These are phyloP conservation scores for Sporothrix inflata DNA, from an alignment of 2,329 filamentous ascomycete species.

Conservation along the genomic window DNA sequence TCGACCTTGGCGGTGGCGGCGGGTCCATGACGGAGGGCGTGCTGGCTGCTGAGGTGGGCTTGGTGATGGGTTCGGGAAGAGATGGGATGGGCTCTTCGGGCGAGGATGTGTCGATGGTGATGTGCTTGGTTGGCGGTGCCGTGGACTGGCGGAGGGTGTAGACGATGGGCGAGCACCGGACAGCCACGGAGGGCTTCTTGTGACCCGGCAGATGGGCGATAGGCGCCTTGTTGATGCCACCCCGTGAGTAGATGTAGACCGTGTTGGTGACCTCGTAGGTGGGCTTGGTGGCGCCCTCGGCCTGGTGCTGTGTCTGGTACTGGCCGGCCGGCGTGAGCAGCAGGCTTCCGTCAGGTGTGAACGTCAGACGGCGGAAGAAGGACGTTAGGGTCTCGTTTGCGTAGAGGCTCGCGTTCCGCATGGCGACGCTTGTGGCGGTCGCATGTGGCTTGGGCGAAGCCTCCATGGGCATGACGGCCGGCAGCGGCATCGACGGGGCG, in stretches of 20 bases:
- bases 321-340: conserved; percentile 94
- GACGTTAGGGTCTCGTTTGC: conserved; percentile 96
- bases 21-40: conserved; percentile 32
- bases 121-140: conserved; percentile 76
- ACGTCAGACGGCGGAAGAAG: conserved; percentile 91
- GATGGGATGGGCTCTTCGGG: conserved; percentile 80
- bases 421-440: conserved; percentile 46
- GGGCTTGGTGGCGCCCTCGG: conserved; percentile 64
- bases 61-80: conserved; percentile 79
- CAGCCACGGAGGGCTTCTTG: conserved; percentile 96
- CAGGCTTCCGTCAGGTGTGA: conserved; percentile 92
- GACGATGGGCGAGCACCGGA: conserved; percentile 88
- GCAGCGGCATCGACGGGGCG: conserved; percentile 88
- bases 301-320: conserved; percentile 78
- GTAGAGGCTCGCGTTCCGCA: conserved; percentile 87
- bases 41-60: conserved; percentile 59
- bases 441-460: conserved; percentile 79
- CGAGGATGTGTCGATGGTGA: conserved; percentile 92
- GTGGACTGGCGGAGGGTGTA: conserved; percentile 76
- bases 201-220: conserved; percentile 94
- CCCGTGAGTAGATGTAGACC: conserved; percentile 96
- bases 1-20: conserved; percentile 44
- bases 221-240: conserved; percentile 94
- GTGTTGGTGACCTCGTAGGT: conserved; percentile 92
- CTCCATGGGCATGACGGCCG: conserved; percentile 92